These are phyloP conservation scores for Suillus brevipes DNA, from an alignment of 768 basidiomycete genomes.

Conservation along the genomic window DNA sequence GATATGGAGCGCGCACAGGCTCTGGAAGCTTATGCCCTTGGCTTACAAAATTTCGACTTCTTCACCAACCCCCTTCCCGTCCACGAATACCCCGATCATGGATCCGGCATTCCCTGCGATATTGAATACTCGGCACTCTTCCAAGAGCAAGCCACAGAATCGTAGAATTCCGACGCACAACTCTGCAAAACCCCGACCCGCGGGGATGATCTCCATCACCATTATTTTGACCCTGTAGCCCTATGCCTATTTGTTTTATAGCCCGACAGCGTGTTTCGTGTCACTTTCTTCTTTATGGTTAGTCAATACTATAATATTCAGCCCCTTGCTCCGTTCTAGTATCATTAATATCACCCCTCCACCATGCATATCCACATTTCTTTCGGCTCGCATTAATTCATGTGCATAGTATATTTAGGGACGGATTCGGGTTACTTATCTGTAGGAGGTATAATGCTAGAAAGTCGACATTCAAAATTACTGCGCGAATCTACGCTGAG, in stretches of 20 bases:
- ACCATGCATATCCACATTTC: constrained; percentile 1
- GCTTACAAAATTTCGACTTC: constrained; percentile 28
- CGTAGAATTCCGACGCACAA: not conserved
- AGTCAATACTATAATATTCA: not conserved
- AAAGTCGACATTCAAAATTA: not conserved
- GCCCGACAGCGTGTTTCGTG: not conserved
- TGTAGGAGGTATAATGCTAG: not conserved
- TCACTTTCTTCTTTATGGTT: not conserved
- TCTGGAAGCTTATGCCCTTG: constrained; percentile 31
- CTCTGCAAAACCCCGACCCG: not conserved
- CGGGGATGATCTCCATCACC: not conserved
- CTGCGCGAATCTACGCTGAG: not conserved
- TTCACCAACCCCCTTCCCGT: constrained; percentile 10
- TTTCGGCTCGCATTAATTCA: not conserved
- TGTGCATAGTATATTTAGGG: not conserved
- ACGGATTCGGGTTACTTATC: not conserved
- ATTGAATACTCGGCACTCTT: constrained; percentile 8
- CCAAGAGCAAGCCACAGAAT: constrained; percentile 5
- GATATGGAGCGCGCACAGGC: constrained; percentile 27
- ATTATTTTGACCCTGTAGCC: not conserved
- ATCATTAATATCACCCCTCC: not conserved
- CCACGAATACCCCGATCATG: constrained; percentile 9
- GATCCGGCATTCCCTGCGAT: not conserved
- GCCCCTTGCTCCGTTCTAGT: not conserved
- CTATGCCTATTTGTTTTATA: not conserved